A percentile compares a stretch with the other conserved stretches of the same genome.
phyloP scores from a whole-genome alignment of 257 asterid genomes.

The Misopates orontium region DNA sequence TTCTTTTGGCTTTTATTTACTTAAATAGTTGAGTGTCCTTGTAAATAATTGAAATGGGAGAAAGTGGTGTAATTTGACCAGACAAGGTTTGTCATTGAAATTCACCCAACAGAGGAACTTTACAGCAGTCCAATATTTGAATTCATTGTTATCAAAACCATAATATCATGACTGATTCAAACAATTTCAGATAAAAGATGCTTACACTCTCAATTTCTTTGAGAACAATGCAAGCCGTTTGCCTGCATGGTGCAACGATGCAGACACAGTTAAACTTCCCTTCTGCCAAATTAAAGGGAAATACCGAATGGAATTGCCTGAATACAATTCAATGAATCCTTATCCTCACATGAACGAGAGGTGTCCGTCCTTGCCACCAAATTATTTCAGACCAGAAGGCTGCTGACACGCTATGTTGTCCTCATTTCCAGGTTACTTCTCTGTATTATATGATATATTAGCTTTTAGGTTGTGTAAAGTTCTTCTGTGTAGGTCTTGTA shows the following conservation, averaged over 20 bases:
- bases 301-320: conserved; percentile 85
- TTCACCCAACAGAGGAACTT: no score
- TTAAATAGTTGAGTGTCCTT: no score
- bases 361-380: conserved; percentile 83
- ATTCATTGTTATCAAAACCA: no score
- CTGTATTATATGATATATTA: neutral
- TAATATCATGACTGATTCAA: neutral
- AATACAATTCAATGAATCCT: conserved; percentile 64
- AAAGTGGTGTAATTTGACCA: no score
- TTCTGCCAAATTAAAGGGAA: conserved; percentile 82
- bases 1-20: no score
- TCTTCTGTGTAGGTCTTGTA: conserved; percentile 22
- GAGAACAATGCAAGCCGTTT: conserved; percentile 71
- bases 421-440: neutral
- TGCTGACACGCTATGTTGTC: conserved; percentile 46
- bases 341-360: conserved; percentile 86
- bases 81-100: no score
- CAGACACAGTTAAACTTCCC: conserved; percentile 72
- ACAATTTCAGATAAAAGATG: conserved; percentile 80
- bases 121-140: no score
- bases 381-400: conserved; percentile 56
- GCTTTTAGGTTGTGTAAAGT: neutral
- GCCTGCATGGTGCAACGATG: conserved; percentile 93
- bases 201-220: conserved; percentile 67
- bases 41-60: no score